Conservation (phyloP, 2,329 filamentous ascomycete genomes). For the Penicillium thymicola region DNA sequence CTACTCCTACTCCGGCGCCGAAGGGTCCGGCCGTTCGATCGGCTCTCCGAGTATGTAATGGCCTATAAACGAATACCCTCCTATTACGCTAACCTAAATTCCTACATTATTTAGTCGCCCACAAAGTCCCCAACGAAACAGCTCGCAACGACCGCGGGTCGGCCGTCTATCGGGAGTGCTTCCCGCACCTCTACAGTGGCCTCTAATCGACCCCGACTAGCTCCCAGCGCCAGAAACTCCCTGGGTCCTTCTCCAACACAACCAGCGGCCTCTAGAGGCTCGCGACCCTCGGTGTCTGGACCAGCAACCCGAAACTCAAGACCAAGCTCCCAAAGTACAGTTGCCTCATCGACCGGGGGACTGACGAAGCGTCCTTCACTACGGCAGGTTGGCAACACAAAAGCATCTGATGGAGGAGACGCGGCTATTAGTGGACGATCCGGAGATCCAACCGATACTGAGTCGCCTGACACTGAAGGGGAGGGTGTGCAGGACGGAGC, state of each 20-base stretch:
- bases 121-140: constrained; percentile 79
- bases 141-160: constrained; percentile 55
- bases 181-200: constrained; percentile 53
- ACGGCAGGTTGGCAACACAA: constrained; percentile 27
- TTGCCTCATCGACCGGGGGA: constrained; percentile 21
- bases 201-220: constrained; percentile 53
- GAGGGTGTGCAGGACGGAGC: constrained; percentile 22
- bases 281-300: constrained; percentile 41
- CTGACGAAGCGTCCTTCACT: constrained; percentile 35
- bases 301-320: constrained; percentile 33
- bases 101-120: constrained; percentile 57
- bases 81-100: constrained; percentile 18
- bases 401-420: constrained; percentile 27
- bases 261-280: constrained; percentile 30
- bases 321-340: constrained; percentile 28
- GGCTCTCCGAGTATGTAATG: constrained; percentile 36
- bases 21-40: constrained; percentile 44
- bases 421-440: constrained; percentile 25
- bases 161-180: constrained; percentile 40
- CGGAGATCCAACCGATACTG: constrained; percentile 31
- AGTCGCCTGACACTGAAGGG: constrained; percentile 24
- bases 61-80: not conserved
- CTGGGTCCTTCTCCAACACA: constrained; percentile 61
- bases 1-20: constrained; percentile 68
- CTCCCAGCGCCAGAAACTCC: constrained; percentile 57